Percentiles rank a stretch among this genome's conserved stretches.
Evolutionary conservation across 225 moss, liverwort and hornwort species (phyloP).

Genomic region (Polytrichum commune): DNA sequence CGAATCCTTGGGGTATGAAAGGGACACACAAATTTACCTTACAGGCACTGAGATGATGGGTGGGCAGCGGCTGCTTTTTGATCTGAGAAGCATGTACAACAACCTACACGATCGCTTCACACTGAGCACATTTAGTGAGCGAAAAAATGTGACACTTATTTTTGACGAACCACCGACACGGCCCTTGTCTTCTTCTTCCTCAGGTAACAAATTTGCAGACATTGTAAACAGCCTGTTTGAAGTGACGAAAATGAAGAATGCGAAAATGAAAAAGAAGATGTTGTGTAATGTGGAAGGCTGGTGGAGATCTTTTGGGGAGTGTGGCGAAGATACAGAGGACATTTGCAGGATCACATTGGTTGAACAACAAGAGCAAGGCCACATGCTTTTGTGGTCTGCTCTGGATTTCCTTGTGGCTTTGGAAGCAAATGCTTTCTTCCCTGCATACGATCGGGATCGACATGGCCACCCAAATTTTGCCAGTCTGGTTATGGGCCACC

Average conservation of each 20-base stretch:
- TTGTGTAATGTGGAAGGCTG: constrained; percentile 24
- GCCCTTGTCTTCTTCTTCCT: background rate
- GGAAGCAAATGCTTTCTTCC: constrained; percentile 46
- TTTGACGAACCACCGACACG: background rate
- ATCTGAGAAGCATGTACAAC: constrained; percentile 37
- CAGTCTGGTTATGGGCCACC: constrained; percentile 49
- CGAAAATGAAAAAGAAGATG: background rate
- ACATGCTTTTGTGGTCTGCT: constrained; percentile 32
- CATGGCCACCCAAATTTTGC: constrained; percentile 38
- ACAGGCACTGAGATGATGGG: constrained; percentile 42
- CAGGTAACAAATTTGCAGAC: constrained; percentile 1
- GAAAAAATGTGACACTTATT: constrained; percentile 4
- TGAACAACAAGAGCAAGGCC: constrained; percentile 22
- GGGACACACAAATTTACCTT: constrained; percentile 39
- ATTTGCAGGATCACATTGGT: background rate
- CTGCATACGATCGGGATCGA: constrained; percentile 42
- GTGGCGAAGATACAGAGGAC: constrained; percentile 22
- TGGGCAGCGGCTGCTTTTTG: constrained; percentile 43
- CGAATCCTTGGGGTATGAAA: constrained; percentile 38
- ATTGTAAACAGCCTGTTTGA: constrained; percentile 1
- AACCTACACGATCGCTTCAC: constrained; percentile 44
- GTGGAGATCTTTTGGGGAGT: constrained; percentile 52
- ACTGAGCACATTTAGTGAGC: constrained; percentile 37
- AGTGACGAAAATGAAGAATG: background rate
- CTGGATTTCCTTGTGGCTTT: constrained; percentile 42